phyloP scores from a whole-genome alignment of 2,329 filamentous ascomycete genomes.

The Aulographum hederae region DNA sequence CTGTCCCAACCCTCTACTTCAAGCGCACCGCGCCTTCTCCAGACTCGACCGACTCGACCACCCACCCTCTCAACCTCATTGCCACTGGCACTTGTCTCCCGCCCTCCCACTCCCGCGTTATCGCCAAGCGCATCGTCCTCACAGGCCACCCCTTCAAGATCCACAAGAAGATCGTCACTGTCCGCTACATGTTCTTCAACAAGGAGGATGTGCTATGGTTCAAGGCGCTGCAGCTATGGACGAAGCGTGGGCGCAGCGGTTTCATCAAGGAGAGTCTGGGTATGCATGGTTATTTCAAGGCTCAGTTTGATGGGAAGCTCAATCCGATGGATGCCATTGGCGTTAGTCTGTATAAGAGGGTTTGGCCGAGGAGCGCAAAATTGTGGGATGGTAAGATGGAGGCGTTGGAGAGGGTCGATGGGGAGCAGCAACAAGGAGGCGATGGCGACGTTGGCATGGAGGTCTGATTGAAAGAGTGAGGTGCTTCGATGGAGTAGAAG shows the following conservation, averaged over 20 bases:
- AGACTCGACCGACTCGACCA: constrained; percentile 14
- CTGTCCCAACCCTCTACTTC: constrained; percentile 81
- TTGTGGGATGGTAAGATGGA: neutral
- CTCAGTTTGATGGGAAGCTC: constrained; percentile 87
- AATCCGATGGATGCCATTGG: constrained; percentile 91
- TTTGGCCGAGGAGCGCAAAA: constrained; percentile 36
- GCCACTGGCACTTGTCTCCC: constrained; percentile 77
- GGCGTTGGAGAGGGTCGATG: too few species aligned
- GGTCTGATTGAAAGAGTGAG: too few species aligned
- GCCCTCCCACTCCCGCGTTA: constrained; percentile 54
- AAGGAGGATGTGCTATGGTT: constrained; percentile 92
- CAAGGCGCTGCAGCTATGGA: constrained; percentile 91
- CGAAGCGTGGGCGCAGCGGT: constrained; percentile 67
- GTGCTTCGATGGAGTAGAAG: too few species aligned
- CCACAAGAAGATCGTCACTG: constrained; percentile 90
- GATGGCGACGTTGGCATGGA: too few species aligned
- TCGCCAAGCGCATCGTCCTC: constrained; percentile 85
- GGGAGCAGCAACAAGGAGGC: too few species aligned
- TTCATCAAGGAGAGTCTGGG: constrained; percentile 89
- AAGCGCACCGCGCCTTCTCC: constrained; percentile 33
- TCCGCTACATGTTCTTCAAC: constrained; percentile 99
- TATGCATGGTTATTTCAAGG: constrained; percentile 99
- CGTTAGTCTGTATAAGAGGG: constrained; percentile 46
- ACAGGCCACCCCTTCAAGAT: constrained; percentile 98
- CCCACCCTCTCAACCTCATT: constrained; percentile 61